phyloP scores from a whole-genome alignment of 2,329 filamentous ascomycete genomes.

The Ophiostoma novo-ulmi region DNA sequence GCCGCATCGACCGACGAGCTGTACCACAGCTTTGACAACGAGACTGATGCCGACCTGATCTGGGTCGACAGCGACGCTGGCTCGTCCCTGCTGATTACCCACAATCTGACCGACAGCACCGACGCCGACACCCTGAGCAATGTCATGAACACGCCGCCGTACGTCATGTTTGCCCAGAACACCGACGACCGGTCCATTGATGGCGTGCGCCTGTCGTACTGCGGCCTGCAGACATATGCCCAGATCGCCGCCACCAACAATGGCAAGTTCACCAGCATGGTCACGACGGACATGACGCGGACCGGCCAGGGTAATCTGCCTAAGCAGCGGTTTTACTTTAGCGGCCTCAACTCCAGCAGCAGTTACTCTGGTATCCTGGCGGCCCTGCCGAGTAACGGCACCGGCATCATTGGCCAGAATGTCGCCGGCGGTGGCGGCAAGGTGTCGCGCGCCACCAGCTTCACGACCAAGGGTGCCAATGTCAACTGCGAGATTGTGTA shows the following conservation, averaged over 20 bases:
- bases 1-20: conserved; percentile 74
- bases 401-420: conserved; percentile 39
- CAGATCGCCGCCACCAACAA: conserved; percentile 56
- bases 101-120: conserved; percentile 58
- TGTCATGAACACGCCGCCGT: conserved; percentile 56
- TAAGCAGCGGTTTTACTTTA: conserved; percentile 84
- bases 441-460: conserved; percentile 67
- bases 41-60: conserved; percentile 54
- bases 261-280: conserved; percentile 43
- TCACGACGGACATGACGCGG: conserved; percentile 62
- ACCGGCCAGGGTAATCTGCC: conserved; percentile 62
- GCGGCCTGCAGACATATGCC: conserved; percentile 65
- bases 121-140: conserved; percentile 49
- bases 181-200: conserved; percentile 53
- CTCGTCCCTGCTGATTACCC: conserved; percentile 73
- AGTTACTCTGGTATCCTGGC: conserved; percentile 70
- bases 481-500: conserved; percentile 81
- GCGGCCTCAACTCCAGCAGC: conserved; percentile 65
- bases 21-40: conserved; percentile 62
- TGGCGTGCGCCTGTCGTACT: conserved; percentile 75
- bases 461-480: conserved; percentile 59
- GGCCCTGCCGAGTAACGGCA: conserved; percentile 59
- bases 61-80: conserved; percentile 81
- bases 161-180: conserved; percentile 70
- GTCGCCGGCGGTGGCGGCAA: conserved; percentile 66